These are phyloP conservation scores for Ustilago esculenta DNA, from an alignment of 1,284 basidiomycete genomes.

Conservation along the genomic window DNA sequence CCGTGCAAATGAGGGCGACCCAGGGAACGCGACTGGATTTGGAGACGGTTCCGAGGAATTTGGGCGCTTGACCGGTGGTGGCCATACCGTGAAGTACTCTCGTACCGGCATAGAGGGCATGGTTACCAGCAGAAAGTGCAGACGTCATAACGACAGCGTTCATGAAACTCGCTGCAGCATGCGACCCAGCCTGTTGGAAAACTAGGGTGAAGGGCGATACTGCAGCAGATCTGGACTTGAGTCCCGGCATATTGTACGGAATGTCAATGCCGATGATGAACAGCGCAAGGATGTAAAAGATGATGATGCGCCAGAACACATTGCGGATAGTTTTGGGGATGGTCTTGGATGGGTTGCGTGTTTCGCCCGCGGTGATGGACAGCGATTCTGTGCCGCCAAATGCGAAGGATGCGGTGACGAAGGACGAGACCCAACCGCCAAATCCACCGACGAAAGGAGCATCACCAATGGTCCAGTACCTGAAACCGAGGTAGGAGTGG, in stretches of 20 bases:
- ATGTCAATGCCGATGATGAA: conserved; percentile 73
- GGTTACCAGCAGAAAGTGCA: conserved; percentile 85
- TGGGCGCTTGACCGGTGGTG: conserved; percentile 78
- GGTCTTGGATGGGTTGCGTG: conserved; percentile 46
- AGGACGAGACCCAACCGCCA: conserved; percentile 67
- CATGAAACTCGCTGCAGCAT: conserved; percentile 71
- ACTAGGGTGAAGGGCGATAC: conserved; percentile 66
- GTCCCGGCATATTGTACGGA: conserved; percentile 62
- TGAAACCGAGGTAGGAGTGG: conserved; percentile 49
- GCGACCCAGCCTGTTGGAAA: conserved; percentile 59
- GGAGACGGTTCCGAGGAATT: conserved; percentile 76
- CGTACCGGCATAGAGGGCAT: conserved; percentile 82
- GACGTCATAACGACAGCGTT: conserved; percentile 82
- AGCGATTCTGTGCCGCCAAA: conserved; percentile 76
- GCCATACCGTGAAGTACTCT: conserved; percentile 80
- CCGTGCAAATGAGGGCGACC: conserved; percentile 75
- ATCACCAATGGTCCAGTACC: conserved; percentile 69
- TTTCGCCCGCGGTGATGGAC: conserved; percentile 48
- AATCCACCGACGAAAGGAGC: conserved; percentile 68
- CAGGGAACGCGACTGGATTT: conserved; percentile 78
- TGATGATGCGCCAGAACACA: conserved; percentile 74
- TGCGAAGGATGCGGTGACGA: conserved; percentile 77
- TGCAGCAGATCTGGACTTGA: conserved; percentile 32
- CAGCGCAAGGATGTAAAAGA: conserved; percentile 71
- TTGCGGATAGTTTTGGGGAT: conserved; percentile 68